Base-by-base conservation (phyloP, 176 grass and related monocot genomes). In the Carex scoparia region DNA sequence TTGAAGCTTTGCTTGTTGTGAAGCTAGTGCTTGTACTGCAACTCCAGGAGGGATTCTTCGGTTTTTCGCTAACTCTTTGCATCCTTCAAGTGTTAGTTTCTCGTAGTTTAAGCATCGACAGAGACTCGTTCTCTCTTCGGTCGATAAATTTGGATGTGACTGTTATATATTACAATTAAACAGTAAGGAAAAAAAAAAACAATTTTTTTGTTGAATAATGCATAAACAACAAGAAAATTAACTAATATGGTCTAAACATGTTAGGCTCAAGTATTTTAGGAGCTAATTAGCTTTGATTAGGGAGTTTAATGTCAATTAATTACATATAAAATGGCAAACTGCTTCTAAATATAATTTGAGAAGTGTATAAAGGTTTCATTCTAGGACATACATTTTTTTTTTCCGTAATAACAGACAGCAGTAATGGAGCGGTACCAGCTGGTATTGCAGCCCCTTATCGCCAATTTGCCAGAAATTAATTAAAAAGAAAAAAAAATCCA, bases 51-150 rank as follows among this genome's bases (percentile, higher is more conserved):
- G 97, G 61, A 99, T 91, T 83, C 90, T 75, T 13, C 81, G 79
- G 88, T 94, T 96, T 90, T 89, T 95, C 11, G 97, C 93, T 4
- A 99, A 87, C 23, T 99, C 91, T 54, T 99, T 99, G 91, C 97
- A 99, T 46, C 90, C 91, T 88, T 92, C 91, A 6, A 96, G 85
- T 0, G 91, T 99, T 18, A 99, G 79, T 81, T 99, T 99, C 88
- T 94, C 97, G 56, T 94, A 96, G 86, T 99, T 99, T 10, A 99
- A 83, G 87, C 97, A 99, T 37, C 93, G 86, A 61, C 97, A 99
- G 2, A 99, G 35, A 46, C 87, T 87, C 9, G 88, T 84, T 5
- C 93, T 79, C 27, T 95, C 97, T 65, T 96, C 97, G 0, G 84
- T 54, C 1, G 87, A 88, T 30, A 99, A 79, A 1, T 58, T 81